Base-by-base conservation (phyloP, 148 eudicot genomes). In the Drosera capensis region DNA sequence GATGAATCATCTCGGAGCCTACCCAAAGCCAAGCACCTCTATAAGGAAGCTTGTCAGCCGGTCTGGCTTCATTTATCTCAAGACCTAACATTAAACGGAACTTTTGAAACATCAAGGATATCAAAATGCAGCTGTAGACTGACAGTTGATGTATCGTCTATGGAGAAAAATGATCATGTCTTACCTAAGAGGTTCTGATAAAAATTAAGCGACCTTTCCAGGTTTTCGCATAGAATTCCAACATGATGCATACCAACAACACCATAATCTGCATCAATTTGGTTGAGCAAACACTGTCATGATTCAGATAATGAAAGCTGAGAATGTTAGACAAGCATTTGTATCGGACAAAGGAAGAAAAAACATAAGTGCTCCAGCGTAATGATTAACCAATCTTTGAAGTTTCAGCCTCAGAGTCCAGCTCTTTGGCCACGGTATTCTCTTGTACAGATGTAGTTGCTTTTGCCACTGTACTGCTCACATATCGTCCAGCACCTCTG, bases 1-100 rank as follows among this genome's bases (percentile, higher is more conserved):
- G 59, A 67, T 90, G 99, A 51, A 90, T 84, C 99, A 84, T 90
- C 66, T 76, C 93, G 30, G 95, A 67, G 26, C 95, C 99, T 38
- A 90, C 99, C 99, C 99, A 90, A 26, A 90, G 70, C 95, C 95
- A 90, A 30, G 99, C 93, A 67, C 99, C 99, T 52, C 99, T 67
- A 43, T 90, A 90, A 1, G 99, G 99, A 17, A 84, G 99, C 74
- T 90, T 90, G 58, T 90, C 84, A 48, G 84, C 68, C 20, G 99
- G 99, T 54, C 99, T 74, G 18, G 82, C 99, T 70, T 90, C 99
- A 49, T 90, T 90, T 65, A 85, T 85, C 63, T 74, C 51, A 17
- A 90, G 78, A 30, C 99, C 99, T 90, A 67, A 38, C 46, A 59
- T 34, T 18, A 17, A 3, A 24, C 42, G n/a, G n/a, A 46, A 37